Percentiles rank a stretch among this genome's conserved stretches.
Evolutionary conservation across 108 stramenopile genomes (phyloP).

Genomic region (Discostella stelligeroides): DNA sequence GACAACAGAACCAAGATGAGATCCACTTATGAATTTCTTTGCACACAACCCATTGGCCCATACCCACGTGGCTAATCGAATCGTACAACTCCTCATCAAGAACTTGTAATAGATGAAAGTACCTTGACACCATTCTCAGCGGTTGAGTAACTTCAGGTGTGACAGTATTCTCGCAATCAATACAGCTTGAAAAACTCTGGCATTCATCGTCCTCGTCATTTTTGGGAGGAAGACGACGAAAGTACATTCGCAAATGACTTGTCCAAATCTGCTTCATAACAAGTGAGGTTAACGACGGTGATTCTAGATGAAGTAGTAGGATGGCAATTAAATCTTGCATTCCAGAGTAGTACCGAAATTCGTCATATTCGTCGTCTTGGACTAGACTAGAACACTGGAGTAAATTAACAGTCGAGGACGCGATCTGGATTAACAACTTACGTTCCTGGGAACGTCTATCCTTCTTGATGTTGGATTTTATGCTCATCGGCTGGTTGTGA

Average conservation of each 20-base stretch:
- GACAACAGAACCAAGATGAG: constrained; percentile 33
- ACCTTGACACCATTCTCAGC: constrained; percentile 10
- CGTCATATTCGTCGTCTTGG: background rate
- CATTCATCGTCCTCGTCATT: background rate
- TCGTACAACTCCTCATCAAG: constrained; percentile 26
- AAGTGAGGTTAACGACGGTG: constrained; percentile 21
- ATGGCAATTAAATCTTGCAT: constrained; percentile 32
- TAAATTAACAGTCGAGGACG: constrained; percentile 17
- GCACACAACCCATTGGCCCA: background rate
- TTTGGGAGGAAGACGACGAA: background rate
- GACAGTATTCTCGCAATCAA: constrained; percentile 2
- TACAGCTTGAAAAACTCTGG: constrained; percentile 15
- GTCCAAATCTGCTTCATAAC: background rate
- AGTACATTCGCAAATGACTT: constrained; percentile 1
- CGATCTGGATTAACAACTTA: constrained; percentile 26
- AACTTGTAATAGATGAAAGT: constrained; percentile 23
- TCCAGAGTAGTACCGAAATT: constrained; percentile 8
- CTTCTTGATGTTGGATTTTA: constrained; percentile 3
- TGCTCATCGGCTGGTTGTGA: background rate
- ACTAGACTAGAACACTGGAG: too few relatives aligned
- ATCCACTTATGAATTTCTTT: constrained; percentile 25
- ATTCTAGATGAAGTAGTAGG: constrained; percentile 27
- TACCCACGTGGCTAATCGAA: background rate
- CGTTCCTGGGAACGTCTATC: constrained; percentile 25
- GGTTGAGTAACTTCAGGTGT: background rate